Evolutionary conservation across 2,329 filamentous ascomycete species (phyloP).

Genomic region (Claviceps sp.): DNA sequence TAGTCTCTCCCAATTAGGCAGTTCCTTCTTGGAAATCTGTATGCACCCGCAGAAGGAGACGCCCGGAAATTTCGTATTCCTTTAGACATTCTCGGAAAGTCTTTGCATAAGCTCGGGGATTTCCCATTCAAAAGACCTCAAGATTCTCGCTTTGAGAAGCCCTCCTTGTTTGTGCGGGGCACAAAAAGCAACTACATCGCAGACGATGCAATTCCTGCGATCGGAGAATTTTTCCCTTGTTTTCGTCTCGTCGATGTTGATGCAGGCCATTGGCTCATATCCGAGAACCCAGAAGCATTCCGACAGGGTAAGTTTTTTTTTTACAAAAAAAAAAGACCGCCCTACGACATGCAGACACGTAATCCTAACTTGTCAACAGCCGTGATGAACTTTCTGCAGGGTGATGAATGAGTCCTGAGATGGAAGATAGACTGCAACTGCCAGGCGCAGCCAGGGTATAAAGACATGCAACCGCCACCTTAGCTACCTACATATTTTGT

Average conservation of each 20-base stretch:
- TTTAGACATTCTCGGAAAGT: constrained; percentile 51
- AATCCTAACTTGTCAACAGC: constrained; percentile 1
- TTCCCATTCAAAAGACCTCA: constrained; percentile 74
- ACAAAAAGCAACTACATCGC: constrained; percentile 67
- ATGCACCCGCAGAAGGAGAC: constrained; percentile 37
- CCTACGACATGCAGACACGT: no score
- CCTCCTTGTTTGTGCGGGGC: constrained; percentile 68
- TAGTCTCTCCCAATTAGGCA: constrained; percentile 63
- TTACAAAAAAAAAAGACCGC: no score
- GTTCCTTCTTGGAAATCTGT: constrained; percentile 80
- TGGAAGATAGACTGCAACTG: no score
- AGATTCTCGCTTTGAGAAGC: constrained; percentile 57
- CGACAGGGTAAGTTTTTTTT: constrained; percentile 40
- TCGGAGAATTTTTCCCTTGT: constrained; percentile 69
- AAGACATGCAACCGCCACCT: no score
- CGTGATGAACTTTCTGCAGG: constrained; percentile 2
- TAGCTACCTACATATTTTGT: no score
- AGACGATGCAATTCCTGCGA: constrained; percentile 65
- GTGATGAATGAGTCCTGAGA: neutral
- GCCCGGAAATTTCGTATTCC: constrained; percentile 68
- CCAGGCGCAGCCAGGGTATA: no score
- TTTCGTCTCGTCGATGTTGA: constrained; percentile 65
- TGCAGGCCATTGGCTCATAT: constrained; percentile 77
- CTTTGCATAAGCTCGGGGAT: constrained; percentile 65
- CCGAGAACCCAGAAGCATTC: constrained; percentile 74